phyloP scores from a whole-genome alignment of 2,329 filamentous ascomycete species.

The Amauroascus verrucosus region DNA sequence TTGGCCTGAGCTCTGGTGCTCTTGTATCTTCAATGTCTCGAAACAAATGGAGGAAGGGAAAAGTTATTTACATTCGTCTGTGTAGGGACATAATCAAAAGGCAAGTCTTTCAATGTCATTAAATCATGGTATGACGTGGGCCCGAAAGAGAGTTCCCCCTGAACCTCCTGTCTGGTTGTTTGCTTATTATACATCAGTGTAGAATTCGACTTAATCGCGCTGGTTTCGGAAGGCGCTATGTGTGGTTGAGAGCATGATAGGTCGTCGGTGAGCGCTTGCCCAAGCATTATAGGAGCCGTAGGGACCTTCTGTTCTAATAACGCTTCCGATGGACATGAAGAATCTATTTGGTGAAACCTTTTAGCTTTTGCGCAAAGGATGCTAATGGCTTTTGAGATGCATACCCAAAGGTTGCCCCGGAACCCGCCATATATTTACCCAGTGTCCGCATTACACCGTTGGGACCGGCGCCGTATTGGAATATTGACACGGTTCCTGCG shows the following conservation, averaged over 20 bases:
- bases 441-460: conserved; percentile 91
- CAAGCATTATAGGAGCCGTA: conserved; percentile 66
- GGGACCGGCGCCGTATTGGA: conserved; percentile 83
- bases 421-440: conserved; percentile 93
- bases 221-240: conserved; percentile 1
- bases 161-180: neutral
- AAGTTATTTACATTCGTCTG: conserved; percentile 6
- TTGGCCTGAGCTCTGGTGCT: neutral
- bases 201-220: conserved; percentile 2
- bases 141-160: neutral
- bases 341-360: conserved; percentile 44
- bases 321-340: conserved; percentile 98
- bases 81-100: too few species aligned
- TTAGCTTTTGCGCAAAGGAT: neutral
- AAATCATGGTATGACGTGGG: conserved; percentile 5
- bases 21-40: neutral
- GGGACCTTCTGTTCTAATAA: conserved; percentile 84
- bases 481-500: conserved; percentile 80
- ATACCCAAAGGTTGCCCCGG: conserved; percentile 91
- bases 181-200: conserved; percentile 6
- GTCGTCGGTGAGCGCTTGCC: conserved; percentile 59
- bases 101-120: conserved; percentile 6
- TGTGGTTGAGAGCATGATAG: conserved; percentile 53
- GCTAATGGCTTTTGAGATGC: conserved; percentile 19
- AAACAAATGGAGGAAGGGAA: neutral